These are phyloP conservation scores for Cinnamomum chago DNA, from an alignment of 164 flowering plant species.

Conservation along the genomic window DNA sequence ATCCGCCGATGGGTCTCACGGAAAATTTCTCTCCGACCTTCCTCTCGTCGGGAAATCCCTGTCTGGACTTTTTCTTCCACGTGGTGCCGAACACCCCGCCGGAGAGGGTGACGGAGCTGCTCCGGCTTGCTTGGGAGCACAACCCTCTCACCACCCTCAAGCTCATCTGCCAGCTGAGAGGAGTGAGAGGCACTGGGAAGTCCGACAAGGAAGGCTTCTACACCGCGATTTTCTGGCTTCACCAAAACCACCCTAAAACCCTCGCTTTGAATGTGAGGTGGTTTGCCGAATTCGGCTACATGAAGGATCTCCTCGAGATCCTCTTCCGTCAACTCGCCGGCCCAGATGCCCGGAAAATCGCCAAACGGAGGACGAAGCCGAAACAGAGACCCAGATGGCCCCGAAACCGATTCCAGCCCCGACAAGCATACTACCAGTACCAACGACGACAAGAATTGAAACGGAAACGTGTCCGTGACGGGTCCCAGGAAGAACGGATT, in stretches of 20 bases:
- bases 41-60: conserved; percentile 44
- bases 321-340: conserved; percentile 34
- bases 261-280: conserved; percentile 22
- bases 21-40: conserved; percentile 42
- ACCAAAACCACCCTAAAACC: conserved; percentile 36
- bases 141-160: conserved; percentile 43
- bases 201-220: conserved; percentile 39
- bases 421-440: not conserved
- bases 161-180: conserved; percentile 50
- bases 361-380: conserved; percentile 6
- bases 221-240: conserved; percentile 39
- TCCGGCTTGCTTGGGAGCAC: conserved; percentile 36
- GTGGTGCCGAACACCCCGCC: conserved; percentile 42
- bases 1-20: conserved; percentile 29
- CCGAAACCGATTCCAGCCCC: not conserved
- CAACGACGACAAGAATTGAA: not conserved
- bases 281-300: conserved; percentile 31
- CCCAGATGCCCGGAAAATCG: conserved; percentile 17
- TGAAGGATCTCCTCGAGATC: conserved; percentile 36
- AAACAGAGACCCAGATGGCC: not conserved
- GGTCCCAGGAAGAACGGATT: conserved; percentile 6
- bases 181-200: conserved; percentile 53
- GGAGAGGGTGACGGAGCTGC: conserved; percentile 20
- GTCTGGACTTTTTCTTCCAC: conserved; percentile 68
- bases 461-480: not conserved